Conservation (phyloP, 2,329 filamentous ascomycete species). For the Chrysosporium keratinophilum region DNA sequence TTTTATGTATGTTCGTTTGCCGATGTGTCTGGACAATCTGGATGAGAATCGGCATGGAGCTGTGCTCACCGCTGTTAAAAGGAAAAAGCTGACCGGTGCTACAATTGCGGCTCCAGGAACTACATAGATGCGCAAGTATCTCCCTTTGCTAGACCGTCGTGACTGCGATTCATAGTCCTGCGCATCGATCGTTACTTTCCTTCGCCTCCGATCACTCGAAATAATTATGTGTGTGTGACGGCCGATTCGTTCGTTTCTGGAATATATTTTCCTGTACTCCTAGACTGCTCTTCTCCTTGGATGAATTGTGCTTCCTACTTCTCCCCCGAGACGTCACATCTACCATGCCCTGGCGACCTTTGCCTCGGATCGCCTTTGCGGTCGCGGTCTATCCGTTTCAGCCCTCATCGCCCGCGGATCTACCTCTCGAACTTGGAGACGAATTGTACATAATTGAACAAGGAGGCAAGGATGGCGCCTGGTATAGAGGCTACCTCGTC, state of each 20-base stretch:
- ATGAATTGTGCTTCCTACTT: background rate
- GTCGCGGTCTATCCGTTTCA: conserved; percentile 92
- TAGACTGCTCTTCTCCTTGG: background rate
- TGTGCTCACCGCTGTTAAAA: background rate
- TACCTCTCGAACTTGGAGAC: conserved; percentile 94
- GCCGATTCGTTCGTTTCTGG: no score
- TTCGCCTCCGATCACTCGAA: background rate
- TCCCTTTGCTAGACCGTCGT: background rate
- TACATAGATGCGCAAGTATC: conserved; percentile 1
- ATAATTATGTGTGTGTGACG: background rate
- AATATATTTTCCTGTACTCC: no score
- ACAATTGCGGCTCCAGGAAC: background rate
- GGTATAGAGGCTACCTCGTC: conserved; percentile 91
- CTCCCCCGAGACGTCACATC: background rate
- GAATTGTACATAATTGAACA: conserved; percentile 98
- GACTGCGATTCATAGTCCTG: background rate
- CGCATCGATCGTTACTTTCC: background rate
- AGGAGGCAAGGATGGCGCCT: conserved; percentile 70
- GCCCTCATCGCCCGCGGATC: conserved; percentile 74
- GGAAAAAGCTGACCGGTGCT: background rate
- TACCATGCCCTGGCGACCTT: conserved; percentile 87
- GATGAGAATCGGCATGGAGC: background rate
- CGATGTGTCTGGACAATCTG: background rate
- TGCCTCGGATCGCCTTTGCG: conserved; percentile 94
- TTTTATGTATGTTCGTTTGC: conserved; percentile 3